Base-by-base conservation (phyloP, 2,329 filamentous ascomycete genomes). In the Cyphellophora attinorum region DNA sequence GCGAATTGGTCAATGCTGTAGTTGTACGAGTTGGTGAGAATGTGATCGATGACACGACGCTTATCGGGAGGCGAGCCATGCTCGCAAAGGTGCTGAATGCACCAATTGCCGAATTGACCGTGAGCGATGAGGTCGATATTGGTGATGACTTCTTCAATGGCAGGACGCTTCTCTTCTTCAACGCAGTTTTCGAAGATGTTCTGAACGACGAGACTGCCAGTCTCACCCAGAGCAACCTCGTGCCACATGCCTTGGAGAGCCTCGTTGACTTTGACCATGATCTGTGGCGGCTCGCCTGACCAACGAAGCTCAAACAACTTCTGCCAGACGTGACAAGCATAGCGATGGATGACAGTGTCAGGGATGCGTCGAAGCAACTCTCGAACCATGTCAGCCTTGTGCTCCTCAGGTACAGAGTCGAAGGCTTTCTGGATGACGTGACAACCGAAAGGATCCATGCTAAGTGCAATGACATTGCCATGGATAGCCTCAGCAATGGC, bases 141-240 rank as follows among this genome's bases (percentile, higher is more conserved):
- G 41, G 75, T 76, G 37, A 98, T 75, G 25, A 98, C 91, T 59
- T 98, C 91, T 58, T 94, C 88, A 54, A 98, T 93, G 54, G 91
- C 95, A 29, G 88, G 88, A 40, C 93, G 86, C 86, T 98, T 98
- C 64, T 98, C 91, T 52, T 96, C 89, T 54, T 98, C 93, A 18
- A 96, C 74, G 53, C 91, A 98, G 53, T 98, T 98, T 65, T 98
- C 91, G 58, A 98, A 98, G 54, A 98, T 98, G 58, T 98, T 98
- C 61, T 98, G 91, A 31, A 98, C 93, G 29, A 98, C 91, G 50
- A 98, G 70, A 58, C 91, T 98, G 41, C 91, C 91, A 8, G 93
- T 98, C 67, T 98, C 91, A 21, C 91, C 91, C 34, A 96, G 68
- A 14, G 93, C 93, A 44, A 98, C 91, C 54, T 98, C 89, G 54